Base-by-base conservation (phyloP, 2,329 filamentous ascomycete genomes). In the Ilyonectria mors-panacis region DNA sequence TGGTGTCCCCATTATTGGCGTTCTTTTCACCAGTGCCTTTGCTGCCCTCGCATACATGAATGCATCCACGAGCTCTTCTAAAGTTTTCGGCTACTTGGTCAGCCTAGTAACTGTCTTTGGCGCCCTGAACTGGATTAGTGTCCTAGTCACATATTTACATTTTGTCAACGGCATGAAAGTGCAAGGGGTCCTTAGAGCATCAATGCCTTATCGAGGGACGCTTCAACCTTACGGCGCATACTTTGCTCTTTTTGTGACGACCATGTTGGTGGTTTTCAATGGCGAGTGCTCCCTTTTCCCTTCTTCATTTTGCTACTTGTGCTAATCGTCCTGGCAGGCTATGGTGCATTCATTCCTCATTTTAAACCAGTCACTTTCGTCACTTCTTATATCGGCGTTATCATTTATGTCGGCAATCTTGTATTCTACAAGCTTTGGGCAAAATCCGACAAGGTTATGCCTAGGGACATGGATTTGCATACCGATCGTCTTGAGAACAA, bases 1-100 rank as follows among this genome's bases (percentile, higher is more conserved):
- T 12, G 93, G 93, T 72, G 91, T 94, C 0, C 93, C 93, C 4
- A 84, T 92, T 70, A 89, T 87, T 65, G 86, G 92, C 1, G 86
- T 95, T 2, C 85, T 81, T 3, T 70, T 90, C 6, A 92, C 88
- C 15, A 81, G 91, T 0, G 9, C 48, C 7, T 89, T 94, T 78
- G 88, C 86, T 65, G 85, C 91, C 54, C 84, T 94, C 15, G 92
- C 90, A 39, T 93, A 90, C 80, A 85, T 91, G 82, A 91, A 90
- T 72, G 61, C 35, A 2, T 23, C 65, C 0, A 47, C 55, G n/a
- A 65, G 45, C 56, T 59, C 55, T 0, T 30, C 55, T 3, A 35
- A 33, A 7, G 56, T 67, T 7, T 67, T 67, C 21, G 37, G 55
- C 5, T 67, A 67, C 39, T 30, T 67, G 2, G 60, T 67, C 44